Evolutionary conservation across 2,329 filamentous ascomycete genomes (phyloP), one percentile per base, ranked within the genome.

Genomic region (Bipolaris oryzae): DNA sequence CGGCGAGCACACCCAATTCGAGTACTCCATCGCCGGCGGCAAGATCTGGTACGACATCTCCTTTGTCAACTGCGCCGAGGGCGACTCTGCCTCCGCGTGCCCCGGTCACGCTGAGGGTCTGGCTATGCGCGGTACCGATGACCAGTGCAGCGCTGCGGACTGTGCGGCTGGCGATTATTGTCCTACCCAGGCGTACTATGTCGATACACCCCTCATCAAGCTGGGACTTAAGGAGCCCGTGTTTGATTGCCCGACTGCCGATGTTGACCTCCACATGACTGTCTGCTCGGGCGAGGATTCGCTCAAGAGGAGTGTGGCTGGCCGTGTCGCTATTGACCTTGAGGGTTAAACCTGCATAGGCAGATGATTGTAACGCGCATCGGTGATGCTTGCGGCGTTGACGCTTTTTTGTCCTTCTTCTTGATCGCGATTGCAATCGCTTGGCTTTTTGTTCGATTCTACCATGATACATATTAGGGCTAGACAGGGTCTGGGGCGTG

Each of bases 41-140:
- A 54, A 61, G 33, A 28, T 72, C 20, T 72, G 63, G 62, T 72
- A 65, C 57, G 67, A 72, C 48, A 67, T 72, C 48, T 70, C 68
- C 1, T 67, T 70, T 21, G 68, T 72, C 47, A 59, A 72, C 50
- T 72, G 69, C 47, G 68, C 67, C 3, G 55, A 63, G 6, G 67
- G 63, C 37, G 55, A 68, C 39, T 58, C 49, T 20, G 64, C 66
- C 3, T 55, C 28, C 13, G 44, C 55, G 33, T 72, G 68, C 53
- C 69, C 68, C 1, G 69, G 69, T 1, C 62, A 67, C 13, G 60
- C 62, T 13, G 60, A 59, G 25, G 68, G 69, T 3, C 47, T 71
- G 3, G 45, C 57, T 4, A 71, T 72, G 50, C 51, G 60, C 35
- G 60, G 58, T 10, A 48, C 55, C 6, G 43, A 62, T 33, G 35